These are phyloP conservation scores for Oenanthe sinensis DNA, from an alignment of 129 eudicot species.

Conservation along the genomic window DNA sequence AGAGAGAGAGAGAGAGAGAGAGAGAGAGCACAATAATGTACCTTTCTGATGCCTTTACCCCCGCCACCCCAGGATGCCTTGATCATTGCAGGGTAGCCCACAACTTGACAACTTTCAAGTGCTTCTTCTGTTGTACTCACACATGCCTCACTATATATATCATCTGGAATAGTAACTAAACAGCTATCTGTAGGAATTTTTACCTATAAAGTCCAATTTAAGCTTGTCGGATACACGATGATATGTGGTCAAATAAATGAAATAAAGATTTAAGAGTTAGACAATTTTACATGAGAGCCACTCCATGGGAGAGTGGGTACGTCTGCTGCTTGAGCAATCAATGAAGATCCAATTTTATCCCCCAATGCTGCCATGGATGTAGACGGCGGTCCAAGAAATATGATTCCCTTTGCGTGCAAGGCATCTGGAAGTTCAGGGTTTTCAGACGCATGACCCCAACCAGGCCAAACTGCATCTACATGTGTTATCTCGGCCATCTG, in stretches of 20 bases:
- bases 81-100: conserved; percentile 98
- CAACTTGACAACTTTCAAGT: conserved; percentile 83
- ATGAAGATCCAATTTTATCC: conserved; percentile 94
- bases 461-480: conserved; percentile 99
- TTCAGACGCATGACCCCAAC: conserved; percentile 99
- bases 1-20: not conserved
- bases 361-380: conserved; percentile 92
- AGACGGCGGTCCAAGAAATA: conserved; percentile 97
- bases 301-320: conserved; percentile 99
- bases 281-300: conserved; percentile 75
- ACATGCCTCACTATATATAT: conserved; percentile 72
- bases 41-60: conserved; percentile 99
- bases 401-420: conserved; percentile 68
- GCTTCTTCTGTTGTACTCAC: conserved; percentile 94
- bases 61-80: conserved; percentile 99
- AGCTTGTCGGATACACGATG: conserved; percentile 5
- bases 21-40: not conserved
- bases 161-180: conserved; percentile 75
- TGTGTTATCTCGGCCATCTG: conserved; percentile 92
- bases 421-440: conserved; percentile 98
- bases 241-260: not conserved
- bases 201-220: conserved; percentile 37
- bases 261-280: not conserved
- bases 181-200: conserved; percentile 72
- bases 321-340: conserved; percentile 96